A percentile compares a stretch with the other conserved stretches of the same genome.
Conservation (phyloP, 441 rosid species). For the Brassica balearica region DNA sequence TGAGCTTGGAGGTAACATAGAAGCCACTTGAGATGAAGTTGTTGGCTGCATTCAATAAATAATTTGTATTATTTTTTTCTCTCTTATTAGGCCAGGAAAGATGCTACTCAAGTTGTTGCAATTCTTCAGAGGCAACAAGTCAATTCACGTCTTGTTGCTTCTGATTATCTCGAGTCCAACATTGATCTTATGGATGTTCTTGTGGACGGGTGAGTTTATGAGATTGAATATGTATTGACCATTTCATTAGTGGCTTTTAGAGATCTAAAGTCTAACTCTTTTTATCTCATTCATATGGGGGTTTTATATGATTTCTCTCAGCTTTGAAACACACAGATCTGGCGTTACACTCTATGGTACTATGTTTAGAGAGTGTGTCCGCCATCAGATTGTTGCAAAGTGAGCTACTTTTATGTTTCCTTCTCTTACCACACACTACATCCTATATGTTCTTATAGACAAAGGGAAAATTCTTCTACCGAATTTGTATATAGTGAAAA, state of each 20-base stretch:
- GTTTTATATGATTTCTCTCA: constrained; percentile 26
- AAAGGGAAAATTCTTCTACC: too few species aligned
- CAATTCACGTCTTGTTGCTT: constrained; percentile 52
- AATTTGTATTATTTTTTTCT: too few species aligned
- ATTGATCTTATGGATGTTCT: constrained; percentile 77
- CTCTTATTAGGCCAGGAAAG: constrained; percentile 53
- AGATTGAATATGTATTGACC: neutral
- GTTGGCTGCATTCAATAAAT: too few species aligned
- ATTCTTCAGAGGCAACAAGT: too few species aligned
- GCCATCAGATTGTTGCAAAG: constrained; percentile 95
- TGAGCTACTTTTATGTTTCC: constrained; percentile 41
- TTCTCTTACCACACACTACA: too few species aligned
- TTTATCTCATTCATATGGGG: too few species aligned
- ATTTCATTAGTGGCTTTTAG: too few species aligned
- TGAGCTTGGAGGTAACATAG: constrained; percentile 79
- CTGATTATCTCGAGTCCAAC: constrained; percentile 79
- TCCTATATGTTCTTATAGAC: too few species aligned
- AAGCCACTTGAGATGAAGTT: too few species aligned
- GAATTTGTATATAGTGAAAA: too few species aligned
- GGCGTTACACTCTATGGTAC: constrained; percentile 95
- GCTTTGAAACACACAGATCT: constrained; percentile 79
- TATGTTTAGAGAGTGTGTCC: constrained; percentile 51
- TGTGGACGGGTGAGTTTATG: constrained; percentile 62
- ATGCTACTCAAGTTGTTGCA: too few species aligned
- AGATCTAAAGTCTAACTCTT: too few species aligned